Evolutionary conservation across 441 rosid genomes (phyloP), one percentile per base, ranked within the genome.

Genomic region (Rhodomyrtus psidioides): DNA sequence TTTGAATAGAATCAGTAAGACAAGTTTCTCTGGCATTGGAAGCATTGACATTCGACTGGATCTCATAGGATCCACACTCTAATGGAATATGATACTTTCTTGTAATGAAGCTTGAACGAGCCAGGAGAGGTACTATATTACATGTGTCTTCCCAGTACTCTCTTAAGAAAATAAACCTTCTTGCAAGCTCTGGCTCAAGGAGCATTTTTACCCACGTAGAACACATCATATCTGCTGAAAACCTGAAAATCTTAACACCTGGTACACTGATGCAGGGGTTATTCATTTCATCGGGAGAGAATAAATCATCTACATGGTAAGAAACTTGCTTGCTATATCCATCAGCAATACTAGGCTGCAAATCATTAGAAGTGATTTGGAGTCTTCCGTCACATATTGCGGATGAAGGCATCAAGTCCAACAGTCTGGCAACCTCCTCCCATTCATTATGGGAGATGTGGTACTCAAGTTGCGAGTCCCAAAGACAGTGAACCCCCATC

Each of bases 381-480:
- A 98, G 95, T 89, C 90, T 95, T 91, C 98, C 98, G 87, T 91
- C 92, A 76, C 92, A 91, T 89, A 96, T 87, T 81, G 91, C 91
- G 84, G 96, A 93, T 79, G 91, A 84, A 89, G 99, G 99, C 86
- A 96, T 90, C 88, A 94, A 88, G 85, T 95, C 96, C 92, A 98
- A 87, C 84, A 96, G 92, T 92, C 95, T 96, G 55, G 88, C 91
- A 88, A 96, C 96, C 92, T 98, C 99, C 86, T 93, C 96, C 98
- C 96, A 96, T 89, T 98, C 96, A 93, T 96, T 96, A 89, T 94
- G 99, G 89, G 94, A 92, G 88, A 93, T 89, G 87, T 93, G 89
- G 88, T 96, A 98, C 94, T 96, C 99, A 88, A 98, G 89, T 90
- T 96, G 98, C 34, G 99, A 96, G 83, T 98, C 99, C 99, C 99